These are phyloP conservation scores for Eimeria sp. DNA, from an alignment of 169 alveolate genomes.

Conservation along the genomic window DNA sequence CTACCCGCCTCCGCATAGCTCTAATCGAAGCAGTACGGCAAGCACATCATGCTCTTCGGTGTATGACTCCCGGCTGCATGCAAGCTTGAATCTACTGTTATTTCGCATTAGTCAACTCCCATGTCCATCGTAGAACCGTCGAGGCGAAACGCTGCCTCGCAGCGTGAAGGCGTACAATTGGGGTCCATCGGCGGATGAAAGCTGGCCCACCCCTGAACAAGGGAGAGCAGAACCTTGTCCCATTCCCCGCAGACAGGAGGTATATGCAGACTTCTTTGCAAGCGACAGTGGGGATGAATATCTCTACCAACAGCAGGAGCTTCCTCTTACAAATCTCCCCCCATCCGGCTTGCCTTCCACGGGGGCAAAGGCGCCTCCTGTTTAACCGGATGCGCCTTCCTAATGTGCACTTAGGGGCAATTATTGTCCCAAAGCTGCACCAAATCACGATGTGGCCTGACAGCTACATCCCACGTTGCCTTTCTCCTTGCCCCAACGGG, in stretches of 20 bases:
- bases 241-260: neutral
- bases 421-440: neutral
- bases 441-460: neutral
- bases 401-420: neutral
- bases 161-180: neutral
- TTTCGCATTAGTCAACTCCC: neutral
- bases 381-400: neutral
- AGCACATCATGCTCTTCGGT: neutral
- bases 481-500: slow-evolving; percentile 12
- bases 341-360: neutral
- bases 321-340: neutral
- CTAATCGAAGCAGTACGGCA: neutral
- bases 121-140: no score
- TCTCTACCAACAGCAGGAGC: neutral
- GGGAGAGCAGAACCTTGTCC: neutral
- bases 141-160: neutral
- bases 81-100: neutral
- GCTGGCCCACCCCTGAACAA: neutral
- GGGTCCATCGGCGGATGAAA: neutral
- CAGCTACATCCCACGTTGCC: neutral
- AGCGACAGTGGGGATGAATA: neutral
- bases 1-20: neutral
- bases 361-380: neutral
- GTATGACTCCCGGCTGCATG: neutral
- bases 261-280: neutral